phyloP scores from a whole-genome alignment of 2,329 filamentous ascomycete species.

The Pseudovirgaria hyperparasitica region DNA sequence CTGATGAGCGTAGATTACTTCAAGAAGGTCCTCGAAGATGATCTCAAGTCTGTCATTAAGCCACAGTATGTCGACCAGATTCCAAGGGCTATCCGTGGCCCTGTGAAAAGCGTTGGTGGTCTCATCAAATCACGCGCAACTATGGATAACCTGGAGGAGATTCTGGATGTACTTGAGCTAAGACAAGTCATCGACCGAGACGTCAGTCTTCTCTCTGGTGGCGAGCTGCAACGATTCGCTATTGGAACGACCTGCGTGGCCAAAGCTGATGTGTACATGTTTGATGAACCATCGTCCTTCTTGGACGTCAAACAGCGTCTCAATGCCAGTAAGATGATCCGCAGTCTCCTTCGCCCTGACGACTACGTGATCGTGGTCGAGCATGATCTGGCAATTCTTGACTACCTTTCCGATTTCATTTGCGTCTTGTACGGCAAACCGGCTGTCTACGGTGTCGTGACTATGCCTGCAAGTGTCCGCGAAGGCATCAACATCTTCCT shows the following conservation, averaged over 20 bases:
- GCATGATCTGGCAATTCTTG: constrained; percentile 96
- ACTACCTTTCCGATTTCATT: constrained; percentile 97
- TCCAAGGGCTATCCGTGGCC: constrained; percentile 74
- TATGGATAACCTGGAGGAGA: constrained; percentile 68
- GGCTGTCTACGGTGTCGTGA: constrained; percentile 95
- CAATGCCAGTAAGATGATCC: constrained; percentile 81
- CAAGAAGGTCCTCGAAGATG: constrained; percentile 92
- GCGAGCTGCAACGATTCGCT: constrained; percentile 95
- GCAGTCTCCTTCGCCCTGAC: constrained; percentile 73
- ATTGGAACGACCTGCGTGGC: constrained; percentile 94
- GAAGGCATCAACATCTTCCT: constrained; percentile 99
- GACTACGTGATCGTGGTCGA: constrained; percentile 98
- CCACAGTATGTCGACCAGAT: constrained; percentile 99
- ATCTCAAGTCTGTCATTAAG: constrained; percentile 96
- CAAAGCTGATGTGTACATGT: constrained; percentile 93
- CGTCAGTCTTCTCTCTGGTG: constrained; percentile 80
- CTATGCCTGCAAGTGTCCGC: constrained; percentile 85
- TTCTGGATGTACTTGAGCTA: constrained; percentile 74
- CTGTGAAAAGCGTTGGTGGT: constrained; percentile 65
- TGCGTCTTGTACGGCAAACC: constrained; percentile 94
- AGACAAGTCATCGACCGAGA: constrained; percentile 86
- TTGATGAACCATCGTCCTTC: constrained; percentile 93
- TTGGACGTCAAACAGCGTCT: constrained; percentile 99
- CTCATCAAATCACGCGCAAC: constrained; percentile 66
- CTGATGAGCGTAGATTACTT: constrained; percentile 64